Conservation (phyloP, 2,329 filamentous ascomycete genomes). For the Parafenestella ontariensis region DNA sequence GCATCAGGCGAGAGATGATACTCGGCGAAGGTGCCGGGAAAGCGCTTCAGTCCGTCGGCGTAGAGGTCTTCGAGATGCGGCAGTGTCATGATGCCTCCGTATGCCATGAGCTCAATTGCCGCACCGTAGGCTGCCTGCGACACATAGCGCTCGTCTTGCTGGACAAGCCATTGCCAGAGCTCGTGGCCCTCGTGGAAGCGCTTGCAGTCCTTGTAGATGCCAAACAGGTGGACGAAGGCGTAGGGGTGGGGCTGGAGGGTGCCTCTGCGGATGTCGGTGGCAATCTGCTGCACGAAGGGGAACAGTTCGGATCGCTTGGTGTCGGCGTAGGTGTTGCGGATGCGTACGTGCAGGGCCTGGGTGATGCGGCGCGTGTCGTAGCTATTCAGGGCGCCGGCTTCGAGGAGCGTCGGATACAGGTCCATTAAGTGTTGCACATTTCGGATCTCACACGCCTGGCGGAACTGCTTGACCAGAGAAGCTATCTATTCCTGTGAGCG, state of each 20-base stretch:
- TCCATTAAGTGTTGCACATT: constrained; percentile 29
- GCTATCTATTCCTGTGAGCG: not conserved
- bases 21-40: constrained; percentile 55
- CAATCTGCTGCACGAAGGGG: constrained; percentile 48
- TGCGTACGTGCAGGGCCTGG: constrained; percentile 45
- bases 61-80: constrained; percentile 56
- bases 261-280: constrained; percentile 49
- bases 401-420: constrained; percentile 35
- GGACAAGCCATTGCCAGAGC: constrained; percentile 59
- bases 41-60: constrained; percentile 53
- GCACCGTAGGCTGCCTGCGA: constrained; percentile 56
- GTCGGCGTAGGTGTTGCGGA: constrained; percentile 28
- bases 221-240: constrained; percentile 56
- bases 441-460: constrained; percentile 22
- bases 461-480: constrained; percentile 18
- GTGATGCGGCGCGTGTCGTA: constrained; percentile 42
- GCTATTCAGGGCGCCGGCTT: constrained; percentile 13
- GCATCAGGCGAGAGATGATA: constrained; percentile 58
- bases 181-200: constrained; percentile 47
- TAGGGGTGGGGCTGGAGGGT: constrained; percentile 44
- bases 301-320: constrained; percentile 16
- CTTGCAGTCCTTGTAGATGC: constrained; percentile 55
- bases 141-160: constrained; percentile 52
- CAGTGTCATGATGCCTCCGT: constrained; percentile 48
- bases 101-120: constrained; percentile 58